Percentiles rank a stretch among this genome's conserved stretches.
Evolutionary conservation across 371 early-diverging fungal species (phyloP).

Genomic region (Saksenaea vasiformis): DNA sequence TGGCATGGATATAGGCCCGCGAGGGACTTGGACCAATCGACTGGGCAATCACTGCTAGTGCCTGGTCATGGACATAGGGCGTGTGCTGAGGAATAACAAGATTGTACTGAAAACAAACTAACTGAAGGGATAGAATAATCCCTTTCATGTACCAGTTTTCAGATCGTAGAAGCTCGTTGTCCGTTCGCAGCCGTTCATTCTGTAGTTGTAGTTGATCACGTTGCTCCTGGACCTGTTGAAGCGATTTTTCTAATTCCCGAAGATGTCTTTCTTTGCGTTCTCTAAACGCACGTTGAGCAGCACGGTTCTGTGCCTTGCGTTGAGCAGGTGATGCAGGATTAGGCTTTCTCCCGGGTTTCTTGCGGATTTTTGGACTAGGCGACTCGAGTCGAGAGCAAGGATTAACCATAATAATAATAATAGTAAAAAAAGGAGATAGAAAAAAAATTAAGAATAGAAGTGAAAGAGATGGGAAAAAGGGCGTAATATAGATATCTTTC

Average conservation of each 20-base stretch:
- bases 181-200: conserved; percentile 53
- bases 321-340: conserved; percentile 73
- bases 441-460: too few relatives aligned
- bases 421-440: too few relatives aligned
- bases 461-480: not conserved
- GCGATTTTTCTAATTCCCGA: conserved; percentile 63
- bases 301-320: conserved; percentile 82
- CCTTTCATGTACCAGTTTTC: conserved; percentile 70
- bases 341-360: conserved; percentile 87
- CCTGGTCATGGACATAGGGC: conserved; percentile 45
- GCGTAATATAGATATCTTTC: not conserved
- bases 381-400: not conserved
- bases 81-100: conserved; percentile 48
- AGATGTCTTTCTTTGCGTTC: conserved; percentile 80
- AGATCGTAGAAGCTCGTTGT: conserved; percentile 55
- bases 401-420: too few relatives aligned
- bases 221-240: conserved; percentile 66
- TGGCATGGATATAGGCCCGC: conserved; percentile 43
- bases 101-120: conserved; percentile 50
- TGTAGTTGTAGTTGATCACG: conserved; percentile 52
- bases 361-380: conserved; percentile 37
- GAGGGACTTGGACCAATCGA: conserved; percentile 40
- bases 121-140: conserved; percentile 54
- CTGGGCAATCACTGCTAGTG: conserved; percentile 42
- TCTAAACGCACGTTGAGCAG: conserved; percentile 83